Conservation (phyloP, 768 basidiomycete species). For the Flagelloscypha sp. region DNA sequence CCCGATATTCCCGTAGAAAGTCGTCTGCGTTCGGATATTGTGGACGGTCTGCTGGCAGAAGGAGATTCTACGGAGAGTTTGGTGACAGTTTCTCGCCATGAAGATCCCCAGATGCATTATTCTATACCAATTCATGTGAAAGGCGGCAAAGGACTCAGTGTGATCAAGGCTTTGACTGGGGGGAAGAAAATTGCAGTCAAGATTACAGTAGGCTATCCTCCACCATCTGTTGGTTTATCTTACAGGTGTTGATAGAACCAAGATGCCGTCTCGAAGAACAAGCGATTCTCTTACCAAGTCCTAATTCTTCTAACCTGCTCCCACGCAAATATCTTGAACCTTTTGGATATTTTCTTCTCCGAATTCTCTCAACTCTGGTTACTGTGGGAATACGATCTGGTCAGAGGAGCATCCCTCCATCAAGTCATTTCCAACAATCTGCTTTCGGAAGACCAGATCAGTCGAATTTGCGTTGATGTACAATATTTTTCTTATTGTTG, state of each 20-base stretch:
- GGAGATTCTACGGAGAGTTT: too few species aligned
- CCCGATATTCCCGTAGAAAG: too few species aligned
- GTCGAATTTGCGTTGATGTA: conserved; percentile 87
- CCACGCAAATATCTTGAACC: conserved; percentile 96
- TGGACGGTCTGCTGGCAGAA: too few species aligned
- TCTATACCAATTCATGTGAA: too few species aligned
- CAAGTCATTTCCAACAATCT: conserved; percentile 96
- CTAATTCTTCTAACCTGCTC: conserved; percentile 98
- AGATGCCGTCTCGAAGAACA: too few species aligned
- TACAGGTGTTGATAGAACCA: too few species aligned
- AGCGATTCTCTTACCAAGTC: conserved; percentile 95
- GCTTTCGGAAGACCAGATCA: conserved; percentile 90
- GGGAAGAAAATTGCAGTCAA: conserved; percentile 94
- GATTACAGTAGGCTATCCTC: too few species aligned
- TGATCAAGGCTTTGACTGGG: conserved; percentile 81
- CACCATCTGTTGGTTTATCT: conserved; percentile 88
- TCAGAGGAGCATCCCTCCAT: conserved; percentile 94
- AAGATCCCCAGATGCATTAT: too few species aligned
- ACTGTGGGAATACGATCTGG: conserved; percentile 99
- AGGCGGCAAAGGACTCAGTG: too few species aligned
- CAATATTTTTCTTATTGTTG: conserved; percentile 18
- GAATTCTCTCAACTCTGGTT: conserved; percentile 91
- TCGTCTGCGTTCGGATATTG: too few species aligned
- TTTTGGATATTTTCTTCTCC: conserved; percentile 83
- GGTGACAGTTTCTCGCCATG: too few species aligned